Evolutionary conservation across 371 early-diverging fungal genomes (phyloP), one percentile per base, ranked within the genome.

Genomic region (Circinella umbellata): DNA sequence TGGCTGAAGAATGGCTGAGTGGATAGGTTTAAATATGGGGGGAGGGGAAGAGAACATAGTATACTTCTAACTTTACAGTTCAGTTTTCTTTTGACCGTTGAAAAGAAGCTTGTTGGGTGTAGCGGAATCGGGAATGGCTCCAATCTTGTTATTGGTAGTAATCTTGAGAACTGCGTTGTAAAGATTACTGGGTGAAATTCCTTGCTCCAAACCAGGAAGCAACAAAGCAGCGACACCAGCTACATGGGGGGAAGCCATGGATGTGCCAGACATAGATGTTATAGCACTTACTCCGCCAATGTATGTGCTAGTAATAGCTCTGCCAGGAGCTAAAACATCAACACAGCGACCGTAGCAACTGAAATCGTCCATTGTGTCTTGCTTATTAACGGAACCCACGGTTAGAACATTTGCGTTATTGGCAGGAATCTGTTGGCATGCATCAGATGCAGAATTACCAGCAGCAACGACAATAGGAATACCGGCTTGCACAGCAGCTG

Each of bases 171-270:
- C 17, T 4, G 69, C 69, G 3, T 69, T 64, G 61, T 80, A 83
- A 1, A 83, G 20, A 4, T 62, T 47, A 15, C 73, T 67, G 49
- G 83, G 78, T n/a, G 75, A 68, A 38, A 77, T 59, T 18, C 61
- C 61, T 36, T 69, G 51, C 10, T 54, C 47, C 37, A 78, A 13
- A 4, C 69, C 20, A 35, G 67, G 67, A 0, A 80, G 76, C 48
- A 84, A 63, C 38, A 79, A 59, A 57, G 94, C 93, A 70, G 91
- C 87, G 49, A 90, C 84, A 69, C 95, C 95, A 64, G 95, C 85
- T 18, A 90, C 92, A 76, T 94, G 95, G 34, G 97, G 96, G 20
- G 91, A 65, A 20, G 81, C 82, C 94, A 93, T 93, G 17, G 90
- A 90, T 17, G 95, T 93, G 69, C 95, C 95, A 17, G 91, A 90